Conservation (phyloP, 805 yeast species). For the Priceomyces fermenticarens region DNA sequence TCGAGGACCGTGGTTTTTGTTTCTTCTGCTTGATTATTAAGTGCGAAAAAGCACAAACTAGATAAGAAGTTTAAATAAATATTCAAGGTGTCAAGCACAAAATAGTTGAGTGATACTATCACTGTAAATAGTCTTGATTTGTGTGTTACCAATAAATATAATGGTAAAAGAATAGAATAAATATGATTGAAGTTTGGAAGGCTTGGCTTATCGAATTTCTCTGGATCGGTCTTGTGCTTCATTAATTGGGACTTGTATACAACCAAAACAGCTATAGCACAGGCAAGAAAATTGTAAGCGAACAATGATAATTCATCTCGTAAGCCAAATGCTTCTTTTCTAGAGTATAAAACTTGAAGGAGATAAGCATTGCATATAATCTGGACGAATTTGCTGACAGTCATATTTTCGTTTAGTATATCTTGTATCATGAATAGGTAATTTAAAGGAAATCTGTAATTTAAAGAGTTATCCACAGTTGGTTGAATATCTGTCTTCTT, state of each 20-base stretch:
- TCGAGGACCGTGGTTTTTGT: slow-evolving; percentile 13
- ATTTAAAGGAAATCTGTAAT: slow-evolving; percentile 21
- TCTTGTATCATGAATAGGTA: slow-evolving; percentile 33
- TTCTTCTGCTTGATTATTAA: slow-evolving; percentile 24
- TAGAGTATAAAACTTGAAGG: slow-evolving; percentile 27
- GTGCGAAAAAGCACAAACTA: slow-evolving; percentile 27
- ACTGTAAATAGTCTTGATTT: slow-evolving; percentile 22
- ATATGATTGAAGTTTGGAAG: slow-evolving; percentile 38
- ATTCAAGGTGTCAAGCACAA: slow-evolving; percentile 27
- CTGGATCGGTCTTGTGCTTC: slow-evolving; percentile 12
- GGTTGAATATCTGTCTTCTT: not conserved
- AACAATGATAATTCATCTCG: slow-evolving; percentile 15
- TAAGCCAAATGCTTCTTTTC: slow-evolving; percentile 15
- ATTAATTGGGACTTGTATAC: slow-evolving; percentile 19
- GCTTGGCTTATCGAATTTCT: slow-evolving; percentile 14
- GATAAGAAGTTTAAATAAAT: slow-evolving; percentile 26
- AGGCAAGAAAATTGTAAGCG: slow-evolving; percentile 34
- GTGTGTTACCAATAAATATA: slow-evolving; percentile 19
- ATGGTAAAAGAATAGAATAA: slow-evolving; percentile 33
- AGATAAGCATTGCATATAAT: slow-evolving; percentile 26
- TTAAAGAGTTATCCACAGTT: slow-evolving; percentile 15
- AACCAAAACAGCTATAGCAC: slow-evolving; percentile 25
- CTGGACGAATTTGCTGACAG: slow-evolving; percentile 29
- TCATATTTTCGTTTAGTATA: slow-evolving; percentile 32
- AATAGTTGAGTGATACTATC: slow-evolving; percentile 36